Evolutionary conservation across 2,329 filamentous ascomycete species (phyloP), one percentile per base, ranked within the genome.

Genomic region (Thielaviopsis euricoi): DNA sequence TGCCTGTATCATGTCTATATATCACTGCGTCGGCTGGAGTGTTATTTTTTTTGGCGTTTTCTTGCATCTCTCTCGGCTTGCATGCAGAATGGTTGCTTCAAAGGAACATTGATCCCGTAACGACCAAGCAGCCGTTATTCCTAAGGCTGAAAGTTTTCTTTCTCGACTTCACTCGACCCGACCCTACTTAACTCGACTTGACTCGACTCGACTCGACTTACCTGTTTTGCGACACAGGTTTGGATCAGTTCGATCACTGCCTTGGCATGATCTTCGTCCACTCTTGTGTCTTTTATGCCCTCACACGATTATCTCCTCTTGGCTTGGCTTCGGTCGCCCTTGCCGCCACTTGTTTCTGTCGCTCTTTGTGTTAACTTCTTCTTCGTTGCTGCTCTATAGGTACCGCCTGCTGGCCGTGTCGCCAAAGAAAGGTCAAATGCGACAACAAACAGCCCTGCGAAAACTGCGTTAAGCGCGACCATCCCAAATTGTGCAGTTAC

Each of bases 401-500:
- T 59, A 82, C 79, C 49, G 79, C 79, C 4, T 85, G 81, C 64
- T 85, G 81, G 80, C 81, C 81, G 13, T 85, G 81, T 65, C 74
- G 81, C 52, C 81, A 84, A 67, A 75, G 81, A 62, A 84, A 85
- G 69, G 81, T 85, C 48, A 84, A 84, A 69, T 85, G 81, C 67
- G 81, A 84, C 70, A 84, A 83, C 67, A 80, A 83, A 67, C 76
- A 82, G 65, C 81, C 81, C 0, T 85, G 81, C 67, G 80, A 84
- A 65, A 85, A 85, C 66, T 85, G 81, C 65, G 76, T 82, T 65
- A 83, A 83, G 71, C 72, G 81, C 57, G 80, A 84, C 60, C 81
- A 85, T 63, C 75, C 80, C 2, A 75, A 79, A 67, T 71, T 85
- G 55, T 85, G 81, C 66, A 83, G 80, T 26, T 84, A 84, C 70